Base-by-base conservation (phyloP, 202 grass and related monocot genomes). In the Saccharum hybrid region DNA sequence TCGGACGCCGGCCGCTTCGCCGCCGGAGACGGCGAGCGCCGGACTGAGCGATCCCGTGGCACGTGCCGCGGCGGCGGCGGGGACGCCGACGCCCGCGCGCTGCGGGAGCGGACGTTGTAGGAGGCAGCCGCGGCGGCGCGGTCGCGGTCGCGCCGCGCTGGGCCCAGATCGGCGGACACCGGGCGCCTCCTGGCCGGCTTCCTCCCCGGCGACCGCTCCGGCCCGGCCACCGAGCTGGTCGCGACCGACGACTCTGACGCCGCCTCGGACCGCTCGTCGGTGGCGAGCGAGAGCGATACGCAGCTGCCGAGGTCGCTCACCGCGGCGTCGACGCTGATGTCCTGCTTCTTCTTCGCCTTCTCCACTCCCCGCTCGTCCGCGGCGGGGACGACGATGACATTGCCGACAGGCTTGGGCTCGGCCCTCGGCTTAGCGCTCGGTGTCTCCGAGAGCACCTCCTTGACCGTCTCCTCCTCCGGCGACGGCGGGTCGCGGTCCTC, bases 401-500 rank as follows among this genome's bases (percentile, higher is more conserved):
- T 72, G 72, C 75, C 49, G 54, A 14, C 41, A 7, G 61, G 63
- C 63, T 66, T 79, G 2, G 76, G n/a, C 34, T 90, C 84, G 21
- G 43, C 10, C 23, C 56, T 41, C 15, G 43, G 49, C 66, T 90
- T 94, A 0, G 81, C 16, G 23, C 68, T 92, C 66, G 92, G 88
- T 2, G 92, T 97, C 85, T 91, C 94, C 3, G 90, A 94, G 43
- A 94, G 86, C 68, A 97, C 94, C 82, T 97, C 94, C 84, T 97
- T 97, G n/a, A 97, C 94, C 23, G 83, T 92, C 90, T 97, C 94
- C 84, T 91, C 94, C 86, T 91, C 92, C 75, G 88, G 82, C 6
- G 84, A 78, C 43, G 86, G 88, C 70, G 80, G 81, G 40, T 83
- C 76, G 75, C 84, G 75, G 84, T 79, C 63, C 63, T 87, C 88